A percentile compares a stretch with the other conserved stretches of the same genome.
Conservation (phyloP, 371 early-diverging fungal species). For the Mucor circinelloides region DNA sequence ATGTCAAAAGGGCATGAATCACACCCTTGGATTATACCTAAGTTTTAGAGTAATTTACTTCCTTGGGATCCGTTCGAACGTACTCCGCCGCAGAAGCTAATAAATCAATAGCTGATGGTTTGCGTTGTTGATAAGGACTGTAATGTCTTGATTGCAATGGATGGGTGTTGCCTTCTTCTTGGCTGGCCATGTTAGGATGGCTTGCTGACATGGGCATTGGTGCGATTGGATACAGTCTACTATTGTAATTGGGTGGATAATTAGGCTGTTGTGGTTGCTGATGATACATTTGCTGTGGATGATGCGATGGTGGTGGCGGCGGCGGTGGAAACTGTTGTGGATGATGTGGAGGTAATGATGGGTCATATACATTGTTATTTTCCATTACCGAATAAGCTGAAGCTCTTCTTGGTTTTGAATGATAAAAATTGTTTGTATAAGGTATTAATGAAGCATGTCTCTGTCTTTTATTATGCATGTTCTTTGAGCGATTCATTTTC, state of each 20-base stretch:
- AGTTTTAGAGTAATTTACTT: neutral
- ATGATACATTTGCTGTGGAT: neutral
- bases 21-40: neutral
- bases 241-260: neutral
- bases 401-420: constrained; percentile 5
- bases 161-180: neutral
- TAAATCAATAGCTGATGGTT: constrained; percentile 38
- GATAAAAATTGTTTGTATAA: neutral
- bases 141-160: neutral
- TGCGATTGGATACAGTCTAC: constrained; percentile 13
- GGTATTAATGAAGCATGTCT: constrained; percentile 15
- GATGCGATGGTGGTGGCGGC: neutral
- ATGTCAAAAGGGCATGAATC: neutral
- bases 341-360: neutral
- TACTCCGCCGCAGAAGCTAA: constrained; percentile 54
- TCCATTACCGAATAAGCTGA: constrained; percentile 7
- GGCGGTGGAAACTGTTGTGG: neutral
- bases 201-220: constrained; percentile 8
- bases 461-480: constrained; percentile 13
- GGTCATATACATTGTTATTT: neutral
- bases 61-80: constrained; percentile 26
- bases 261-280: neutral
- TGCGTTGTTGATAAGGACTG: constrained; percentile 8
- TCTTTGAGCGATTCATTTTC: constrained; percentile 68
- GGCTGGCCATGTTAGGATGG: neutral